phyloP scores from a whole-genome alignment of 140 eudicot species.

The Erigeron philadelphicus region DNA sequence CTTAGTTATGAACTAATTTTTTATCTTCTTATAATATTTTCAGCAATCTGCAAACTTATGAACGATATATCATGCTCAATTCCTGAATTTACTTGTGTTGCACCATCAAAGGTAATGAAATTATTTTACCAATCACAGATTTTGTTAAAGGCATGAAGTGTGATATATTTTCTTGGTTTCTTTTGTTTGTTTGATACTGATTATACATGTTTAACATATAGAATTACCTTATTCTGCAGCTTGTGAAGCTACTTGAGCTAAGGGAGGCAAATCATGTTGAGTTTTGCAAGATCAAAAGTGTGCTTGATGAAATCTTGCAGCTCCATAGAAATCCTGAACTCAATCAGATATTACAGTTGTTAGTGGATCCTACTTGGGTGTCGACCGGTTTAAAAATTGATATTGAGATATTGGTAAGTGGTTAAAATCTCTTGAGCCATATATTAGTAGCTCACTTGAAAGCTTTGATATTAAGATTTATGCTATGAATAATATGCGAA shows the following conservation, averaged over 20 bases:
- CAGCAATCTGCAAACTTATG: constrained; percentile 86
- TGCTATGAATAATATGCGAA: constrained; percentile 1
- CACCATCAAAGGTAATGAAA: constrained; percentile 73
- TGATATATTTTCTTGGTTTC: constrained; percentile 2
- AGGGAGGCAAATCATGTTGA: constrained; percentile 95
- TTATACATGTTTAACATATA: constrained; percentile 4
- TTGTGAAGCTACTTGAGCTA: constrained; percentile 90
- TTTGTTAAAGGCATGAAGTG: constrained; percentile 16
- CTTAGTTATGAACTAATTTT: constrained; percentile 18
- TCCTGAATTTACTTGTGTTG: constrained; percentile 90
- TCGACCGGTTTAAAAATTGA: constrained; percentile 82
- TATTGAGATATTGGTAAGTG: constrained; percentile 59
- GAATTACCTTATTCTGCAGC: constrained; percentile 43
- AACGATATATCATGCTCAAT: constrained; percentile 69
- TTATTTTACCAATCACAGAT: background rate
- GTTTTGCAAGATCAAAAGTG: constrained; percentile 84
- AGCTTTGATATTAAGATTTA: constrained; percentile 10
- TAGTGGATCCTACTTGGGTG: constrained; percentile 89
- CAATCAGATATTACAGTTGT: constrained; percentile 48
- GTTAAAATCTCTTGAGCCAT: background rate
- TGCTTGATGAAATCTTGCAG: constrained; percentile 69
- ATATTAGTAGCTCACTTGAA: constrained; percentile 1
- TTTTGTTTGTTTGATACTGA: constrained; percentile 1
- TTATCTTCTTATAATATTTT: constrained; percentile 16
- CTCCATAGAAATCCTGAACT: constrained; percentile 63